Conservation (phyloP, 78 protist genomes). For the Paratrimastix pyriformis region DNA sequence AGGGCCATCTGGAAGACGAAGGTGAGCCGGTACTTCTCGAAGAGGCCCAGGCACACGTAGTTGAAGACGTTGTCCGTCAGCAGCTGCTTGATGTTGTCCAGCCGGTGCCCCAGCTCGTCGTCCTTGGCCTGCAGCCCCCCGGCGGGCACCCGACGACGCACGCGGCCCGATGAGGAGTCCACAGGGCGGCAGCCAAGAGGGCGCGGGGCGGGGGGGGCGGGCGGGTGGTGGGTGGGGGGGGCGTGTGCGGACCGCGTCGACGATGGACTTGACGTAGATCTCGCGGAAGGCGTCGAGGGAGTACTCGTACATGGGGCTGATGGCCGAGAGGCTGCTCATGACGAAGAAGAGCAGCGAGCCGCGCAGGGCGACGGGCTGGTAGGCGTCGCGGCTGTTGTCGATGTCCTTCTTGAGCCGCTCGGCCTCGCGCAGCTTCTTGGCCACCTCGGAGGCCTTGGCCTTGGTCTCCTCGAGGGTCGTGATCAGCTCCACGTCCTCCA, state of each 20-base stretch:
- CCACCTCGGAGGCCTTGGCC: constrained; percentile 47
- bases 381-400: constrained; percentile 36
- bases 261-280: constrained; percentile 52
- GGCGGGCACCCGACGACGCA: no score
- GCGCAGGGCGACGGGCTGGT: constrained; percentile 68
- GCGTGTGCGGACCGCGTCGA: constrained; percentile 3
- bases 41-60: constrained; percentile 67
- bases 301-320: constrained; percentile 75
- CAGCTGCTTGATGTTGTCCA: constrained; percentile 49
- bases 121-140: no score
- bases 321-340: constrained; percentile 41
- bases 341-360: constrained; percentile 76
- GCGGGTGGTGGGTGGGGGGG: no score
- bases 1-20: constrained; percentile 64
- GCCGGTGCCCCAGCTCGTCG: constrained; percentile 37
- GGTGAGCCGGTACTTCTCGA: constrained; percentile 68
- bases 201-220: no score
- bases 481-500: constrained; percentile 73
- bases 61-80: constrained; percentile 58
- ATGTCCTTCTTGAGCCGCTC: constrained; percentile 45
- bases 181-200: no score
- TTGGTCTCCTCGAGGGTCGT: constrained; percentile 66
- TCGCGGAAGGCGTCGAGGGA: constrained; percentile 65
- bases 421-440: constrained; percentile 50
- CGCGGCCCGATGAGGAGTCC: no score